Base-by-base conservation (phyloP, 192 early-diverging fungal genomes). In the Backusella luteola region DNA sequence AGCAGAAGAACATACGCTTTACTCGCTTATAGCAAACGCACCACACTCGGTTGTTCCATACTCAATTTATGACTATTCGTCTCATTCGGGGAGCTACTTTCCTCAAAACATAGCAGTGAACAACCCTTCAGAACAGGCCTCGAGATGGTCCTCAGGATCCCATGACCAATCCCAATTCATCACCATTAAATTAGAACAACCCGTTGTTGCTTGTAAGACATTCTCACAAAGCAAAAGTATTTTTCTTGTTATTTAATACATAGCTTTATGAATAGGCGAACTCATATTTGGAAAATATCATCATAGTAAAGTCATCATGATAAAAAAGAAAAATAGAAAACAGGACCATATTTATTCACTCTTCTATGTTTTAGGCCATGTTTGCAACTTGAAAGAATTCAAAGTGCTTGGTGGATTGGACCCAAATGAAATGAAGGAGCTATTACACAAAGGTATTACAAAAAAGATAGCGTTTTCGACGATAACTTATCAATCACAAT, bases 351-450 rank as follows among this genome's bases (percentile, higher is more conserved):
- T n/a, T 38, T 42, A 41, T 36, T 34, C n/a, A 36, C 34, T 21
- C 3, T 5, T 11, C 0, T 56, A 15, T 41, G 23, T 34, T 23
- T 38, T 59, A 83, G 84, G 81, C 3, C 97, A 99, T 77, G 94
- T 98, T 59, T 98, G 96, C 83, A 99, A 99, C 79, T 82, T 99
- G 32, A 97, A 96, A 70, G 95, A 98, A 85, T 98, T 99, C 87
- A 96, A 95, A 83, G 92, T 99, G 5, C 96, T 85, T 83, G 97
- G 95, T 46, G 97, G 97, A 14, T 80, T 97, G 79, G 78, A 88
- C 0, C 88, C 90, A 34, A 87, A 93, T 69, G 93, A 95, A 77
- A 96, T 98, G 96, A 85, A 89, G 49, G 96, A 98, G 82, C 83
- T 99, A 7, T 85, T 98, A 23, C 90, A 92, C 76, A 88, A 84